phyloP scores from a whole-genome alignment of 2,329 filamentous ascomycete species.

The Teratosphaeria gauchensis region DNA sequence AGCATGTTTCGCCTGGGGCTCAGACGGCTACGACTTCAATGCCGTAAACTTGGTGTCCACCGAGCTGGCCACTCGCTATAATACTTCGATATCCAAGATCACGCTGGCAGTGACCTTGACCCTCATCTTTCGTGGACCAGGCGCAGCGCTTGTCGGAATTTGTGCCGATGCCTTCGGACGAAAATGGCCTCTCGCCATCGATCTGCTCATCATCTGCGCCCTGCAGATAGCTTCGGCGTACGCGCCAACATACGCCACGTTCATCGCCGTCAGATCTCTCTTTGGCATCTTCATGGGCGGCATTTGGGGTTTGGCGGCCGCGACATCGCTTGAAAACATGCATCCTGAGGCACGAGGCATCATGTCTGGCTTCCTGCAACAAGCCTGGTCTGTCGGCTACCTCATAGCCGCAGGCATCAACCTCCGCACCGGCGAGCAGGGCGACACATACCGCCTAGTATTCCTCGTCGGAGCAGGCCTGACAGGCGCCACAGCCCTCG shows the following conservation, averaged over 20 bases:
- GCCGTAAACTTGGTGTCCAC: background rate
- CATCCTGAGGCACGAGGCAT: slow-evolving; percentile 60
- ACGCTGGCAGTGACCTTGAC: background rate
- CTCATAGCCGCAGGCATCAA: slow-evolving; percentile 68
- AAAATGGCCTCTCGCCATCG: slow-evolving; percentile 53
- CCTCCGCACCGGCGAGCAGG: slow-evolving; percentile 57
- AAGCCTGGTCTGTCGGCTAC: slow-evolving; percentile 60
- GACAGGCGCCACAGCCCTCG: slow-evolving; percentile 57
- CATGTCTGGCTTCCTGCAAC: slow-evolving; percentile 73
- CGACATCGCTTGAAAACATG: slow-evolving; percentile 68
- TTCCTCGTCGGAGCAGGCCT: slow-evolving; percentile 58
- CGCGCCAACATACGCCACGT: slow-evolving; percentile 59
- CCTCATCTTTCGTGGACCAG: background rate
- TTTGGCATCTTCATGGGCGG: slow-evolving; percentile 77
- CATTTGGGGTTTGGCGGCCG: slow-evolving; percentile 65
- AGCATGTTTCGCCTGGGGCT: background rate
- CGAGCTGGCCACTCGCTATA: background rate
- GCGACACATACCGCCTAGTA: slow-evolving; percentile 57
- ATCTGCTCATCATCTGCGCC: slow-evolving; percentile 62
- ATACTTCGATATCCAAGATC: background rate
- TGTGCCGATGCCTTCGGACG: slow-evolving; percentile 42
- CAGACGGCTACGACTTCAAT: background rate
- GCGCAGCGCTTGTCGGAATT: background rate
- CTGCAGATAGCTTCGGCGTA: slow-evolving; percentile 75
- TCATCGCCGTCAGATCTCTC: slow-evolving; percentile 62